These are phyloP conservation scores for Russula sp. DNA, from an alignment of 768 basidiomycete species.

Conservation along the genomic window DNA sequence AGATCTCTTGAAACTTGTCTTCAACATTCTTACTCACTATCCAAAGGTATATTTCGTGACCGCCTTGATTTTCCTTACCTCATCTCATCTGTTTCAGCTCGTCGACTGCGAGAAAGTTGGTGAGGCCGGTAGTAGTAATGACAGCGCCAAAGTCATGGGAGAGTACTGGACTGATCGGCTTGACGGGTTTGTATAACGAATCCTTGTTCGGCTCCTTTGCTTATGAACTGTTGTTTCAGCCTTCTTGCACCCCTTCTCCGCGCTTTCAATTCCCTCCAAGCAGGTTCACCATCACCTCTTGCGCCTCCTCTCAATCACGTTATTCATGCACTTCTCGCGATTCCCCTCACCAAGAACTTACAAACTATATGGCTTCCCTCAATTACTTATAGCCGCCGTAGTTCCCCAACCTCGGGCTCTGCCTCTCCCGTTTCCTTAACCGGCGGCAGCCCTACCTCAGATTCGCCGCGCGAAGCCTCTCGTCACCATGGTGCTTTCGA, in stretches of 20 bases:
- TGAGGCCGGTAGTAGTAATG: constrained; percentile 14
- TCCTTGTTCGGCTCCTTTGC: background rate
- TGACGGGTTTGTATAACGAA: constrained; percentile 43
- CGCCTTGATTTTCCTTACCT: background rate
- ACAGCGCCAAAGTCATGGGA: constrained; percentile 43
- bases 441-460: constrained; percentile 14
- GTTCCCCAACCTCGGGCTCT: constrained; percentile 30
- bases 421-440: constrained; percentile 26
- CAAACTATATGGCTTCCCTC: constrained; percentile 55
- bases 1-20: constrained; percentile 78
- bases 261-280: constrained; percentile 59
- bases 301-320: constrained; percentile 67
- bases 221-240: background rate
- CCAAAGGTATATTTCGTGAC: constrained; percentile 49
- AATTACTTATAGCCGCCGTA: constrained; percentile 22
- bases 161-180: constrained; percentile 71
- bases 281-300: constrained; percentile 55
- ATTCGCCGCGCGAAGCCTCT: constrained; percentile 21
- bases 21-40: constrained; percentile 76
- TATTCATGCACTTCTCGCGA: constrained; percentile 72
- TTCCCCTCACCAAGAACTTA: constrained; percentile 58
- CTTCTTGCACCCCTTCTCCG: constrained; percentile 65
- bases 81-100: constrained; percentile 7
- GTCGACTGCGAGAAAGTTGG: constrained; percentile 17
- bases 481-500: constrained; percentile 36